A percentile compares a stretch with the other conserved stretches of the same genome.
These are phyloP conservation scores for Claviceps humidiphila DNA, from an alignment of 2,329 filamentous ascomycete species.

Conservation along the genomic window DNA sequence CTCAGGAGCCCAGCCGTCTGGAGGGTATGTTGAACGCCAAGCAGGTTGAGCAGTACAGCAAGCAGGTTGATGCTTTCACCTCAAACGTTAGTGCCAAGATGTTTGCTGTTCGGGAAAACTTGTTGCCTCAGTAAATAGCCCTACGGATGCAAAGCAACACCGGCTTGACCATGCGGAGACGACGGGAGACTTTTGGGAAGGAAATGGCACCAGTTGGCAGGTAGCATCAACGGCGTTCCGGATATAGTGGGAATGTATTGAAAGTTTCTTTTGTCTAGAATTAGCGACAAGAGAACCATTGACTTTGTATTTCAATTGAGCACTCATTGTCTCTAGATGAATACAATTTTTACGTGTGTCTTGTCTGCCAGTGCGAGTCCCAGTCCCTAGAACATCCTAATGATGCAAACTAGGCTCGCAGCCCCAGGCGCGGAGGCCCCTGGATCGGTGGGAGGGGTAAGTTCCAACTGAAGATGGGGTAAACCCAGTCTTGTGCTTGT, in stretches of 20 bases:
- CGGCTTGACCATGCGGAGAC: constrained; percentile 6
- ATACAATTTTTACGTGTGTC: background rate
- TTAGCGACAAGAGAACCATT: constrained; percentile 17
- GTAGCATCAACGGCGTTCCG: constrained; percentile 30
- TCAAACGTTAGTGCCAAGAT: constrained; percentile 89
- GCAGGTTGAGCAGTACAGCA: constrained; percentile 95
- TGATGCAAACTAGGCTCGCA: no score
- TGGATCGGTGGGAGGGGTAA: no score
- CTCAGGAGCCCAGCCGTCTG: constrained; percentile 80
- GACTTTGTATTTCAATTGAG: constrained; percentile 7
- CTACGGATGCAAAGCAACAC: background rate
- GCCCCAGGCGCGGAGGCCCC: no score
- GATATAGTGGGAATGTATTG: constrained; percentile 24
- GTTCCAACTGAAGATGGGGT: no score
- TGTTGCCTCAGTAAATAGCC: constrained; percentile 39
- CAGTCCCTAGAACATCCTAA: no score
- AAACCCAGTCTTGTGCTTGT: no score
- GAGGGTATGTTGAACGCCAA: constrained; percentile 90
- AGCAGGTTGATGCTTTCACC: constrained; percentile 93
- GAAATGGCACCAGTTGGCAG: constrained; percentile 19
- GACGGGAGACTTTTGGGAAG: constrained; percentile 9
- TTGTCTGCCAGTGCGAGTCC: background rate
- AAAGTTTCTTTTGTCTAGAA: constrained; percentile 20
- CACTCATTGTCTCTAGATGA: no score
- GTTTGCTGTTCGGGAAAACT: constrained; percentile 77